A percentile compares a stretch with the other conserved stretches of the same genome.
phyloP scores from a whole-genome alignment of 2,329 filamentous ascomycete species.

The Pyrenophora graminea region DNA sequence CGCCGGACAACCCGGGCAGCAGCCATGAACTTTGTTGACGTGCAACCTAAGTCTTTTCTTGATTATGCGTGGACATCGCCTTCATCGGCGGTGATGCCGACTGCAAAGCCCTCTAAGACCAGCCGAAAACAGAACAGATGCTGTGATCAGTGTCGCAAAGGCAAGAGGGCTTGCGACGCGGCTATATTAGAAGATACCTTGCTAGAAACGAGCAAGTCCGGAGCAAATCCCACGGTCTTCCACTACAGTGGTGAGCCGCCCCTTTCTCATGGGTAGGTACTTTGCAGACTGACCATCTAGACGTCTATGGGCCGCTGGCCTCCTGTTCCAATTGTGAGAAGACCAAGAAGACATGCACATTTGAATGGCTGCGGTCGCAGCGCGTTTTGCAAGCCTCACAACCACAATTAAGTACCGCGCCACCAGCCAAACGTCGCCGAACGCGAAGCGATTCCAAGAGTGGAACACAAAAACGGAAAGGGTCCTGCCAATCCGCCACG shows the following conservation, averaged over 20 bases:
- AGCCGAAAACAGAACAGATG: conserved; percentile 50
- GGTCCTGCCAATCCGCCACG: not conserved
- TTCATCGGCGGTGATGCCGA: conserved; percentile 24
- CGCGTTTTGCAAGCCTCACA: conserved; percentile 36
- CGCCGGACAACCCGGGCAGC: conserved; percentile 30
- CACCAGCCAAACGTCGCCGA: conserved; percentile 38
- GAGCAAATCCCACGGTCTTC: conserved; percentile 33
- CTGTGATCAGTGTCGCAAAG: conserved; percentile 54
- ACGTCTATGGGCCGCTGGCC: conserved; percentile 41
- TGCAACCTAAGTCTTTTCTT: conserved; percentile 43
- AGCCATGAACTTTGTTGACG: conserved; percentile 45
- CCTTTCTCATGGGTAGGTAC: not conserved
- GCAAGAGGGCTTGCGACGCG: conserved; percentile 53
- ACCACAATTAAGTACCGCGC: conserved; percentile 21
- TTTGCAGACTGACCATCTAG: conserved; percentile 28
- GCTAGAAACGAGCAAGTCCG: conserved; percentile 29
- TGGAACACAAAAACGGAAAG: conserved; percentile 5
- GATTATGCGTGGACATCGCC: conserved; percentile 46
- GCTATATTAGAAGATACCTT: conserved; percentile 42
- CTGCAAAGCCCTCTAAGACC: conserved; percentile 37
- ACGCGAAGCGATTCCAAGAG: conserved; percentile 23
- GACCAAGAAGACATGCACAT: conserved; percentile 52
- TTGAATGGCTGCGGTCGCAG: conserved; percentile 50
- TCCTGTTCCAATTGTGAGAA: conserved; percentile 51
- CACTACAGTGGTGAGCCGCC: conserved; percentile 42